A percentile compares a stretch with the other conserved stretches of the same genome.
These are phyloP conservation scores for Hypoxylon sp. DNA, from an alignment of 2,329 filamentous ascomycete genomes.

Conservation along the genomic window DNA sequence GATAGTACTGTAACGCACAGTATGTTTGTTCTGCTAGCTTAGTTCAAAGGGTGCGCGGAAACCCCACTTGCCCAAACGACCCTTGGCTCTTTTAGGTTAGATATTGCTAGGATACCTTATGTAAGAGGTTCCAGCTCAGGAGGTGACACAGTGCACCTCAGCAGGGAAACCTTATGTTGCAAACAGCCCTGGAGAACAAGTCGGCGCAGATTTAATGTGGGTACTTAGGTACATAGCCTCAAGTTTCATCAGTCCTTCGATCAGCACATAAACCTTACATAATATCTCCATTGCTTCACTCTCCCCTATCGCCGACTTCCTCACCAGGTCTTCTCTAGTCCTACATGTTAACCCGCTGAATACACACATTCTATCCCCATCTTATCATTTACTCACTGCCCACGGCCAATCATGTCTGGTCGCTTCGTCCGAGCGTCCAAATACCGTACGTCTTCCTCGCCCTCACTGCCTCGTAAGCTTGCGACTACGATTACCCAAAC, in stretches of 20 bases:
- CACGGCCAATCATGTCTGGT: conserved; percentile 66
- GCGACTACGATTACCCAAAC: conserved; percentile 48
- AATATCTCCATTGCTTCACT: conserved; percentile 29
- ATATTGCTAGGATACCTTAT: too few relatives aligned
- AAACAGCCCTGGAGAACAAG: not conserved
- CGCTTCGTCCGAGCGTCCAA: conserved; percentile 79
- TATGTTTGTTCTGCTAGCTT: not conserved
- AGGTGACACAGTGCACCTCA: conserved; percentile 1
- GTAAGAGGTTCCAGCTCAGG: conserved; percentile 1
- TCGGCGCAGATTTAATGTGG: conserved; percentile 26
- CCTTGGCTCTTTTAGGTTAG: not conserved
- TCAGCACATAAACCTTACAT: conserved; percentile 14
- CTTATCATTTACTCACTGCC: conserved; percentile 22
- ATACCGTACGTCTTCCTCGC: conserved; percentile 69
- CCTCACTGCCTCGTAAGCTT: conserved; percentile 34
- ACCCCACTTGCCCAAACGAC: conserved; percentile 15
- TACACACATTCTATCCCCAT: conserved; percentile 24
- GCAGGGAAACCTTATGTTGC: not conserved
- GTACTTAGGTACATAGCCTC: conserved; percentile 33
- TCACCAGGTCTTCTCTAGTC: conserved; percentile 16
- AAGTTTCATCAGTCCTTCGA: conserved; percentile 31
- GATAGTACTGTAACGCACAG: too few relatives aligned
- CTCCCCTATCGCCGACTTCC: conserved; percentile 32
- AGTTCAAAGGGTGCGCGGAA: not conserved
- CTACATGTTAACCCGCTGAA: conserved; percentile 19